Conservation (phyloP, 2,329 filamentous ascomycete genomes). For the Escovopsis sp. region DNA sequence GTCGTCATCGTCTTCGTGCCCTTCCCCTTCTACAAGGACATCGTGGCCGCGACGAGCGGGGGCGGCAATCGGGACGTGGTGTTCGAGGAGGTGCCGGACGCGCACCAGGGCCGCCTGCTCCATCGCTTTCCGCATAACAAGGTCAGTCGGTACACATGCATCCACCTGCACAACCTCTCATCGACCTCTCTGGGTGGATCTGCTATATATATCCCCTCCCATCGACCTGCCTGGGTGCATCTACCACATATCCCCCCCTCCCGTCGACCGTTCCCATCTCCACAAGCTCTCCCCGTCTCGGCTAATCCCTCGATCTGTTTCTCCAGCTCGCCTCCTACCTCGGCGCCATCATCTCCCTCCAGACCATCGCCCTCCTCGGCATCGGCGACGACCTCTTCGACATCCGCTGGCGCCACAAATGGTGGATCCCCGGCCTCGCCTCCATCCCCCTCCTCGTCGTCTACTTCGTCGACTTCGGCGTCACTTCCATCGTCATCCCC, state of each 20-base stretch:
- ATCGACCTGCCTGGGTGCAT: too few species aligned
- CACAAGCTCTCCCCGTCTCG: too few species aligned
- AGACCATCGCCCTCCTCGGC: constrained; percentile 79
- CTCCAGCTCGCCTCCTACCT: constrained; percentile 79
- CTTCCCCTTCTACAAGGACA: constrained; percentile 96
- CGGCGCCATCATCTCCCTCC: constrained; percentile 82
- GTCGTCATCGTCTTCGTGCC: constrained; percentile 85
- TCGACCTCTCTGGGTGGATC: too few species aligned
- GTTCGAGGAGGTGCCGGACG: constrained; percentile 51
- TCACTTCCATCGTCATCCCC: constrained; percentile 88
- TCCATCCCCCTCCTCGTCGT: constrained; percentile 87
- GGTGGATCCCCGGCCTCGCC: constrained; percentile 90
- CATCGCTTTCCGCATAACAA: constrained; percentile 92
- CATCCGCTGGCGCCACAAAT: constrained; percentile 97
- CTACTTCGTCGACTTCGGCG: constrained; percentile 97
- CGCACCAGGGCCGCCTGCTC: constrained; percentile 70
- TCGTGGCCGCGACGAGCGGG: constrained; percentile 85
- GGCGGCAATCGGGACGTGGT: constrained; percentile 85
- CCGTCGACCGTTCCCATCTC: too few species aligned
- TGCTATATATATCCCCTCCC: too few species aligned
- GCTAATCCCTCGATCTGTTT: background rate
- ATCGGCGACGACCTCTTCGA: constrained; percentile 95
- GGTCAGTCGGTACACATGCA: constrained; percentile 39
- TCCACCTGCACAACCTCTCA: too few species aligned
- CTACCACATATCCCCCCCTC: too few species aligned